Evolutionary conservation across 768 basidiomycete genomes (phyloP).

Genomic region (Rhizopogon rudus): DNA sequence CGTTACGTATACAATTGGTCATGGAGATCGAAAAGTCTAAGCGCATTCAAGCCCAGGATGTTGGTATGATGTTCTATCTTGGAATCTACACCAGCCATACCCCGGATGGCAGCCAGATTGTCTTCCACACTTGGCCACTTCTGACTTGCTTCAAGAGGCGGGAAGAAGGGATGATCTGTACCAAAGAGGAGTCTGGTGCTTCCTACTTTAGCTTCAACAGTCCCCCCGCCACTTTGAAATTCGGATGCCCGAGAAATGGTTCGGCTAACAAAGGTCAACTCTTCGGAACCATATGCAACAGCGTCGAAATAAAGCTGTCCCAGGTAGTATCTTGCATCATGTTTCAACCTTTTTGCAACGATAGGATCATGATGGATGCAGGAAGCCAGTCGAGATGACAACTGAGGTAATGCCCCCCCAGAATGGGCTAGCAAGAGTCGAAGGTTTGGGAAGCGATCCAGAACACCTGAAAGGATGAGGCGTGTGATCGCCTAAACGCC

Average conservation of each 20-base stretch:
- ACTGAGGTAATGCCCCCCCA: conserved; percentile 76
- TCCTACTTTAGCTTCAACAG: conserved; percentile 34
- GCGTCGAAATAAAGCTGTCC: conserved; percentile 81
- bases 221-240: conserved; percentile 35
- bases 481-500: conserved; percentile 58
- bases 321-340: conserved; percentile 82
- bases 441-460: conserved; percentile 75
- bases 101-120: conserved; percentile 75
- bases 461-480: conserved; percentile 73
- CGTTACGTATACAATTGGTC: conserved; percentile 12
- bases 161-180: conserved; percentile 91
- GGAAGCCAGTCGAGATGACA: conserved; percentile 80
- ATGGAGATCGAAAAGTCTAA: conserved; percentile 58
- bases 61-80: conserved; percentile 51
- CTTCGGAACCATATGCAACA: conserved; percentile 85
- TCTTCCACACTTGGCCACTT: conserved; percentile 86
- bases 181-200: conserved; percentile 71
- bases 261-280: conserved; percentile 73
- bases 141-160: conserved; percentile 59
- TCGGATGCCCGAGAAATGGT: conserved; percentile 55
- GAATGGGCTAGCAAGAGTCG: conserved; percentile 83
- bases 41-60: conserved; percentile 70
- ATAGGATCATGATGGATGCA: conserved; percentile 85
- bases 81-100: conserved; percentile 46
- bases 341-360: conserved; percentile 66